phyloP scores from a whole-genome alignment of 345 rosid species.

The Populus pruinosa region DNA sequence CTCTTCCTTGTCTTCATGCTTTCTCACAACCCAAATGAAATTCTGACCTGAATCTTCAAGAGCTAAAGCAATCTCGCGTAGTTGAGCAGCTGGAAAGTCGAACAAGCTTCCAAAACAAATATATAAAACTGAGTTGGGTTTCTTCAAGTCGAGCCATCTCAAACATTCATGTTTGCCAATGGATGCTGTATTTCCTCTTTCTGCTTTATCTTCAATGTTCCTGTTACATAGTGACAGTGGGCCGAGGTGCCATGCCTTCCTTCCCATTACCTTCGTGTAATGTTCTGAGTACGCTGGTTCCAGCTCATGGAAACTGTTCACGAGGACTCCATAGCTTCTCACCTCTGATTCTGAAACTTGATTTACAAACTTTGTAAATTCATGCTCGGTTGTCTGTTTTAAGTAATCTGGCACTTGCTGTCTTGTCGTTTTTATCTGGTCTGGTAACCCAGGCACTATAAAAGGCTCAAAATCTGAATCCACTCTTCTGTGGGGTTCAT shows the following conservation, averaged over 20 bases:
- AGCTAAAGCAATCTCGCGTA: not conserved
- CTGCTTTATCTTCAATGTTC: not conserved
- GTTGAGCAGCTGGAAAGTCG: not conserved
- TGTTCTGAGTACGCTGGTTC: conserved; percentile 8
- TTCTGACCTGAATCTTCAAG: conserved; percentile 1
- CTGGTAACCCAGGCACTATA: conserved; percentile 2
- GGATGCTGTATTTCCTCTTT: not conserved
- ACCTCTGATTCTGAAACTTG: not conserved
- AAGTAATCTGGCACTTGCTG: not conserved
- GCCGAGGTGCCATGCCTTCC: conserved; percentile 10
- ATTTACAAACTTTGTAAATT: not conserved
- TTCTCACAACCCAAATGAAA: conserved; percentile 7
- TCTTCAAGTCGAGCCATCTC: conserved; percentile 4
- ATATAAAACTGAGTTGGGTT: not conserved
- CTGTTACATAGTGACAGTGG: conserved; percentile 7
- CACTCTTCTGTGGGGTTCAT: not conserved
- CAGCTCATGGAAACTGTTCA: conserved; percentile 10
- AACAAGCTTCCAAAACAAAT: conserved; percentile 1
- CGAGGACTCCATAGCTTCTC: not conserved
- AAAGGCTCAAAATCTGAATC: conserved; percentile 7
- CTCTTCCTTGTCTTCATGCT: not conserved
- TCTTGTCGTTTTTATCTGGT: conserved; percentile 7
- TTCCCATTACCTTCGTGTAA: not conserved
- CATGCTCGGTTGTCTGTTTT: not conserved
- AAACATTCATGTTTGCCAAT: not conserved